These are phyloP conservation scores for carrot (Daucus carota) DNA, from an alignment of 129 eudicot genomes.

Conservation along the genomic window DNA sequence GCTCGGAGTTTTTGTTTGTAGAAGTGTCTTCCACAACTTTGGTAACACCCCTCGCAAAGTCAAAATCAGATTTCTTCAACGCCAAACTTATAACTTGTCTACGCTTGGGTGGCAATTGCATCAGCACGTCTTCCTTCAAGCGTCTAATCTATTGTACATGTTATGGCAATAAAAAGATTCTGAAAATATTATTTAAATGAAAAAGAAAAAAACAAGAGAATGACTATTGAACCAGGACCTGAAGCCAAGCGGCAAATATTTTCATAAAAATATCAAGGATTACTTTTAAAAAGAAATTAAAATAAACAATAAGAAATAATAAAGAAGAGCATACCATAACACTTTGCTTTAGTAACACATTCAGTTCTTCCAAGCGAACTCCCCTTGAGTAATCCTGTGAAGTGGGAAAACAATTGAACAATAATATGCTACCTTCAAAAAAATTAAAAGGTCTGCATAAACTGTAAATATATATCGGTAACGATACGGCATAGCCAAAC, in stretches of 20 bases:
- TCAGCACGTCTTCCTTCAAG: conserved; percentile 77
- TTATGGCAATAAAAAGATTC: conserved; percentile 1
- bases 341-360: conserved; percentile 79
- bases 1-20: conserved; percentile 25
- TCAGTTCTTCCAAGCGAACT: conserved; percentile 75
- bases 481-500: neutral
- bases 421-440: neutral
- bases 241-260: neutral
- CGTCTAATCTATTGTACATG: conserved; percentile 61
- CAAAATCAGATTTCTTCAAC: conserved; percentile 54
- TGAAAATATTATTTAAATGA: neutral
- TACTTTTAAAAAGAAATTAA: too few species aligned
- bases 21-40: conserved; percentile 26
- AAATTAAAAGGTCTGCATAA: neutral
- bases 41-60: conserved; percentile 41
- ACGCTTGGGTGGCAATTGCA: conserved; percentile 82
- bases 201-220: neutral
- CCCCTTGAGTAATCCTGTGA: conserved; percentile 90
- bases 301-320: neutral
- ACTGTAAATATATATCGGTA: neutral
- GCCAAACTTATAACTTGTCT: conserved; percentile 67
- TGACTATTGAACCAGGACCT: neutral
- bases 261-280: neutral
- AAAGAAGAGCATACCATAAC: conserved; percentile 57
- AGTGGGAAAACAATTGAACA: conserved; percentile 2